phyloP scores from a whole-genome alignment of 768 basidiomycete genomes.

The Agaricus blazei region DNA sequence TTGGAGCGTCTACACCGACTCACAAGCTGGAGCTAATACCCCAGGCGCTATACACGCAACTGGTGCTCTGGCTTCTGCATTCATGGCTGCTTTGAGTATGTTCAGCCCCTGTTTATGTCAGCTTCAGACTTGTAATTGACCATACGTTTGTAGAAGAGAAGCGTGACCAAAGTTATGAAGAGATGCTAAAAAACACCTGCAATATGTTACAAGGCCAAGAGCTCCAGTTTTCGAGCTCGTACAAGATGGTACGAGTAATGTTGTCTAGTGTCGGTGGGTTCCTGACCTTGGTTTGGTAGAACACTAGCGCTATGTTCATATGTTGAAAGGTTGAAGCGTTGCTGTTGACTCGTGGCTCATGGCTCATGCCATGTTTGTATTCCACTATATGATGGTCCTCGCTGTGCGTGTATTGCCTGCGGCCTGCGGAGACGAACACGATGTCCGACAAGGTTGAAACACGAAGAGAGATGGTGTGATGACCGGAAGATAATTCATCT shows the following conservation, averaged over 20 bases:
- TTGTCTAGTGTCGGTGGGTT: not conserved
- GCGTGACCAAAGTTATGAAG: constrained; percentile 37
- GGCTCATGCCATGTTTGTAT: no score
- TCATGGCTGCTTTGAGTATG: constrained; percentile 52
- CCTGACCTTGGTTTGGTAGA: constrained; percentile 11
- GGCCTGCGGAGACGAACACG: no score
- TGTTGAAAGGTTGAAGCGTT: constrained; percentile 10
- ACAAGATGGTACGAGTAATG: constrained; percentile 29
- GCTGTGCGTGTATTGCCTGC: no score
- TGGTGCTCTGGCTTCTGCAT: constrained; percentile 77
- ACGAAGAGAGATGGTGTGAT: no score
- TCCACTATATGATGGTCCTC: no score
- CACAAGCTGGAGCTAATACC: constrained; percentile 79
- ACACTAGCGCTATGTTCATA: constrained; percentile 25
- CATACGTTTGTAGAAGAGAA: constrained; percentile 26
- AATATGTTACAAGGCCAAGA: constrained; percentile 39
- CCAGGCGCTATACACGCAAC: constrained; percentile 55
- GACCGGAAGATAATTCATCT: no score
- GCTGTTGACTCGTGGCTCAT: no score
- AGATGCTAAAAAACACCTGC: constrained; percentile 32
- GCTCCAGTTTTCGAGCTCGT: constrained; percentile 36
- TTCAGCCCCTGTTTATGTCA: not conserved
- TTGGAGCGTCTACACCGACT: constrained; percentile 78
- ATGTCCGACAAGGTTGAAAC: no score
- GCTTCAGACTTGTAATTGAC: not conserved